Percentiles rank a stretch among this genome's conserved stretches.
These are phyloP conservation scores for Venturia effusa DNA, from an alignment of 2,329 filamentous ascomycete species.

Conservation along the genomic window DNA sequence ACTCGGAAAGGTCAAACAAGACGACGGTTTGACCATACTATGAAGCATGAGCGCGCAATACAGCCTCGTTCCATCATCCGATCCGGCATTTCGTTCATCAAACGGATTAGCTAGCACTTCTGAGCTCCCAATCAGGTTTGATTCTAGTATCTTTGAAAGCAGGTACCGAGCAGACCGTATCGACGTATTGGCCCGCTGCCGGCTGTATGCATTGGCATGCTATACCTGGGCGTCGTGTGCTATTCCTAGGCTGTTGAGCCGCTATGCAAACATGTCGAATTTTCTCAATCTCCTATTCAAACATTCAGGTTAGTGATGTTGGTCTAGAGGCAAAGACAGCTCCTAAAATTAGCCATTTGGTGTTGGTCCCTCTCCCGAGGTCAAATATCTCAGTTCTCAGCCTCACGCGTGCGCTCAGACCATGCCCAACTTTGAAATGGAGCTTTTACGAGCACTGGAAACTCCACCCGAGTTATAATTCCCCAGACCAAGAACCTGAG, in stretches of 20 bases:
- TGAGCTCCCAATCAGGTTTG: not conserved
- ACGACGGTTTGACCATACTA: too few relatives aligned
- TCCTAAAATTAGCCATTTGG: too few relatives aligned
- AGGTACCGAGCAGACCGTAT: not conserved
- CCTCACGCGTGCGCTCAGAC: not conserved
- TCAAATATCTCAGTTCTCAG: too few relatives aligned
- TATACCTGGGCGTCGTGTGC: not conserved
- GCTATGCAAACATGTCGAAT: too few relatives aligned
- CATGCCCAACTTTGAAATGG: not conserved
- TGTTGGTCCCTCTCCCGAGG: not conserved
- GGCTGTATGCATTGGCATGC: not conserved
- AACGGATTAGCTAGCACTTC: too few relatives aligned
- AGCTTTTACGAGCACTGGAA: not conserved
- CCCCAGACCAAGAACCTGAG: not conserved
- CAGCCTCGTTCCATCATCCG: too few relatives aligned
- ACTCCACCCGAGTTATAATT: not conserved
- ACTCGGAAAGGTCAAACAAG: too few relatives aligned
- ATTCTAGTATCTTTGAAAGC: not conserved
- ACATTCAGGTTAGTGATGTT: not conserved
- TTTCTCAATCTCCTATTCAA: too few relatives aligned
- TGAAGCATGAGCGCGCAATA: too few relatives aligned
- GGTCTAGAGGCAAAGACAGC: not conserved
- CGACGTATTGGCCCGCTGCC: not conserved
- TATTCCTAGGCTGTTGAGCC: not conserved
- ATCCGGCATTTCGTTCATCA: too few relatives aligned